Evolutionary conservation across 2,329 filamentous ascomycete species (phyloP).

Genomic region (Triangularia setosa): DNA sequence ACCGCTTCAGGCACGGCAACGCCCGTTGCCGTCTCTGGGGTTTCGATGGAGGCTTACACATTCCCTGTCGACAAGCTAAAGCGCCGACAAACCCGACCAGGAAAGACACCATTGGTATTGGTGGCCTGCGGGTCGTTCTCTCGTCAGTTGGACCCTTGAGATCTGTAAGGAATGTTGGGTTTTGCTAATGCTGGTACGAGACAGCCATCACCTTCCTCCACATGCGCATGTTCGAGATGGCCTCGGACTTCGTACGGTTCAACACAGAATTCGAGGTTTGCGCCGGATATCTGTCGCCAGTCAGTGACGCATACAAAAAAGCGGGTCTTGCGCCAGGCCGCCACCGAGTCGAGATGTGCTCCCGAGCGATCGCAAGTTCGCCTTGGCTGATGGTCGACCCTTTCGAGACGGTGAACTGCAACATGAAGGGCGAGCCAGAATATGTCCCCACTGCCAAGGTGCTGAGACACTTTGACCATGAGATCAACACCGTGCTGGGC

Average conservation of each 20-base stretch:
- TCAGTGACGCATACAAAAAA: conserved; percentile 64
- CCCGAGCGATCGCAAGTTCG: conserved; percentile 70
- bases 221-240: conserved; percentile 38
- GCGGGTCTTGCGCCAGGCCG: conserved; percentile 69
- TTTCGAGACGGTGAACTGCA: conserved; percentile 69
- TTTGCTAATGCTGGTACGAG: conserved; percentile 7
- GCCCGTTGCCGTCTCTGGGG: conserved; percentile 4
- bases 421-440: conserved; percentile 50
- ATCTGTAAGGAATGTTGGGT: neutral
- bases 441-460: conserved; percentile 89
- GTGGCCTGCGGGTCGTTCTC: conserved; percentile 36
- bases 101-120: conserved; percentile 34
- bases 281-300: conserved; percentile 77
- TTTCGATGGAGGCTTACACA: conserved; percentile 22
- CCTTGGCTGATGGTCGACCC: conserved; percentile 84
- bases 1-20: conserved; percentile 13
- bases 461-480: conserved; percentile 84
- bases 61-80: conserved; percentile 30
- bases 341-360: conserved; percentile 80
- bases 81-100: conserved; percentile 24
- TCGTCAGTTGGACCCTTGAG: conserved; percentile 22
- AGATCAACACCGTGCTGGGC: conserved; percentile 75
- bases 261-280: conserved; percentile 68
- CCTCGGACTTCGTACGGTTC: conserved; percentile 36
- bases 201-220: conserved; percentile 31